phyloP scores from a whole-genome alignment of 192 early-diverging fungal genomes.

The Coemansia sp. region DNA sequence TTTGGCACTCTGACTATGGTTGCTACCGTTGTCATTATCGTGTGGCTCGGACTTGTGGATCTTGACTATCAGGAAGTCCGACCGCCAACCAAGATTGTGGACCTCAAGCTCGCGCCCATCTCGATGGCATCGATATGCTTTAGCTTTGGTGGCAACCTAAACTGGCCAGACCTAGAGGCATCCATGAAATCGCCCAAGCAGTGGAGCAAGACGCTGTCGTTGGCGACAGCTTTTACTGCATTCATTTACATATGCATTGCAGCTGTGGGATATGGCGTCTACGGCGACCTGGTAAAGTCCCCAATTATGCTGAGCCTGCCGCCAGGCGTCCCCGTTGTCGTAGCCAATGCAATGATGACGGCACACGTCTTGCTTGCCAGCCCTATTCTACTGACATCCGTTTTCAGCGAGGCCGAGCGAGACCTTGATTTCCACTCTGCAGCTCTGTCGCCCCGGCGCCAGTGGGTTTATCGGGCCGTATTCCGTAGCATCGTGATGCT shows the following conservation, averaged over 20 bases:
- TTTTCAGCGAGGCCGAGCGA: slow-evolving; percentile 71
- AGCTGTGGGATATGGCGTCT: slow-evolving; percentile 71
- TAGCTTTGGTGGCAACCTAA: slow-evolving; percentile 78
- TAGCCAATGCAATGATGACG: slow-evolving; percentile 71
- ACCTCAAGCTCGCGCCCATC: slow-evolving; percentile 58
- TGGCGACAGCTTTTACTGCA: slow-evolving; percentile 65
- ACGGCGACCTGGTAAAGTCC: slow-evolving; percentile 61
- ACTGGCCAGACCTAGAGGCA: slow-evolving; percentile 80
- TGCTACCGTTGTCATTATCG: slow-evolving; percentile 66
- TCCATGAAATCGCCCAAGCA: slow-evolving; percentile 71
- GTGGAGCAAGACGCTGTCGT: slow-evolving; percentile 66
- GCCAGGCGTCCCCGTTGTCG: slow-evolving; percentile 55
- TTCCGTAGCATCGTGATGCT: slow-evolving; percentile 60
- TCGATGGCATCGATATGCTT: slow-evolving; percentile 80
- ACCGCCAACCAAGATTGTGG: slow-evolving; percentile 38
- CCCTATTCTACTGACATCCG: slow-evolving; percentile 73
- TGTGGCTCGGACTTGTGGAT: slow-evolving; percentile 48
- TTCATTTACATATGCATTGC: slow-evolving; percentile 72
- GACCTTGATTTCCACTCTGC: slow-evolving; percentile 56
- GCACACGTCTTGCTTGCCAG: slow-evolving; percentile 79
- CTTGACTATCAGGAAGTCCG: slow-evolving; percentile 9
- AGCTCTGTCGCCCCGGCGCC: slow-evolving; percentile 20
- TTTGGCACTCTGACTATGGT: slow-evolving; percentile 76
- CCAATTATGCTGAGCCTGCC: slow-evolving; percentile 72
- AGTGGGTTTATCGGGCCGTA: slow-evolving; percentile 51